A percentile compares a stretch with the other conserved stretches of the same genome.
These are phyloP conservation scores for Gossypium anomalum DNA, from an alignment of 345 rosid species.

Conservation along the genomic window DNA sequence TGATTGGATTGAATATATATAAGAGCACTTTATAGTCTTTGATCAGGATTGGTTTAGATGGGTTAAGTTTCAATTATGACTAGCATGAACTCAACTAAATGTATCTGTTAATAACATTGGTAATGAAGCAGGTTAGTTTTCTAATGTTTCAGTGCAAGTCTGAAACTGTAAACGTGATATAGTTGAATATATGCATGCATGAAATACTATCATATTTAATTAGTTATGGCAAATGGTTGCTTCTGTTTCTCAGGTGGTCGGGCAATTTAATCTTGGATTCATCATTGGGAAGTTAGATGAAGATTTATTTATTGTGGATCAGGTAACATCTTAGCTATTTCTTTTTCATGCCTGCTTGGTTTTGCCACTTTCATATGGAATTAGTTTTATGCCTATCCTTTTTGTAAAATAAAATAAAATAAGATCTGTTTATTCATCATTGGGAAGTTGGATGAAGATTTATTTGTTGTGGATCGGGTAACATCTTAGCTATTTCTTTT, in stretches of 20 bases:
- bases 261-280: conserved; percentile 97
- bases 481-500: conserved; percentile 13
- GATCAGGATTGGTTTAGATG: not conserved
- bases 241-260: conserved; percentile 57
- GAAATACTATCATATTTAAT: not conserved
- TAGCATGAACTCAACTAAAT: not conserved
- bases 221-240: conserved; percentile 4
- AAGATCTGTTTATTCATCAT: conserved; percentile 44
- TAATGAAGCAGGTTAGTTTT: not conserved
- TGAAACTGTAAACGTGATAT: not conserved
- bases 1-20: conserved; percentile 5
- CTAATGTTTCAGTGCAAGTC: not conserved
- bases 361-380: conserved; percentile 16
- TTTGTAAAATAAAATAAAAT: conserved; percentile 11
- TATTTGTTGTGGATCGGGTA: conserved; percentile 98
- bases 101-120: not conserved
- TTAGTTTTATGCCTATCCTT: not conserved
- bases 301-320: conserved; percentile 97
- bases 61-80: conserved; percentile 4
- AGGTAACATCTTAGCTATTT: conserved; percentile 42
- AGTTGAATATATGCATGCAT: conserved; percentile 9
- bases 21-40: not conserved
- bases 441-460: conserved; percentile 81
- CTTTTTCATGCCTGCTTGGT: conserved; percentile 10
- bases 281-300: conserved; percentile 82